Evolutionary conservation across 257 asterid genomes (phyloP).

Genomic region (Jacaranda copaia): DNA sequence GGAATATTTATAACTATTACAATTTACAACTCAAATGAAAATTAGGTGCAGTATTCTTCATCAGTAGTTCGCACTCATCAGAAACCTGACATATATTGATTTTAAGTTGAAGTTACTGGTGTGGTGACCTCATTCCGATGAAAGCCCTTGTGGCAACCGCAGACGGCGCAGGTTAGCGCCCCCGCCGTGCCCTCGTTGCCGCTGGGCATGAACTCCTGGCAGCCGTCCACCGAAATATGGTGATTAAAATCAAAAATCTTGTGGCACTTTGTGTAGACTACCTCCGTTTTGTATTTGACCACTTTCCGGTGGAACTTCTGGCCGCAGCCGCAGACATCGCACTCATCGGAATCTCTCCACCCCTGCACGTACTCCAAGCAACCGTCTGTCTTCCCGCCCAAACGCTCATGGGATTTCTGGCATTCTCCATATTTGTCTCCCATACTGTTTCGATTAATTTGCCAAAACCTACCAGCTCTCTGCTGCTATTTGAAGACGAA

Average conservation of each 20-base stretch:
- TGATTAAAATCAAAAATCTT: neutral
- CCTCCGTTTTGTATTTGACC: neutral
- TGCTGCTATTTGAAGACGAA: neutral
- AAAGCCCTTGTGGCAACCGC: constrained; percentile 18
- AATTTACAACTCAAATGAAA: too few species aligned
- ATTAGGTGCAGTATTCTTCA: too few species aligned
- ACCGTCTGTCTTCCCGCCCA: constrained; percentile 9
- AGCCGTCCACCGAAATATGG: neutral
- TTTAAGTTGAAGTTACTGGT: neutral
- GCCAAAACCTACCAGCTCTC: neutral
- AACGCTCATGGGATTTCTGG: neutral
- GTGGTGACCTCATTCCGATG: constrained; percentile 17
- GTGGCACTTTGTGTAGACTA: constrained; percentile 17
- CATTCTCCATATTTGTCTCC: constrained; percentile 28
- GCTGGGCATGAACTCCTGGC: constrained; percentile 14
- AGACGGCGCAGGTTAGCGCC: neutral
- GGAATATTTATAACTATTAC: too few species aligned
- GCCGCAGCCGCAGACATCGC: constrained; percentile 10
- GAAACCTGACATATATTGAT: too few species aligned
- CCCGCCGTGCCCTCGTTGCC: neutral
- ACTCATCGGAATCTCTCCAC: neutral
- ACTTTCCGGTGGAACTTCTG: neutral
- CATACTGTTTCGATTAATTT: neutral
- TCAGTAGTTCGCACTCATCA: too few species aligned
- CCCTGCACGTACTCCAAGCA: neutral